Evolutionary conservation across 1,284 basidiomycete genomes (phyloP).

Genomic region (Takashimella koratensis): DNA sequence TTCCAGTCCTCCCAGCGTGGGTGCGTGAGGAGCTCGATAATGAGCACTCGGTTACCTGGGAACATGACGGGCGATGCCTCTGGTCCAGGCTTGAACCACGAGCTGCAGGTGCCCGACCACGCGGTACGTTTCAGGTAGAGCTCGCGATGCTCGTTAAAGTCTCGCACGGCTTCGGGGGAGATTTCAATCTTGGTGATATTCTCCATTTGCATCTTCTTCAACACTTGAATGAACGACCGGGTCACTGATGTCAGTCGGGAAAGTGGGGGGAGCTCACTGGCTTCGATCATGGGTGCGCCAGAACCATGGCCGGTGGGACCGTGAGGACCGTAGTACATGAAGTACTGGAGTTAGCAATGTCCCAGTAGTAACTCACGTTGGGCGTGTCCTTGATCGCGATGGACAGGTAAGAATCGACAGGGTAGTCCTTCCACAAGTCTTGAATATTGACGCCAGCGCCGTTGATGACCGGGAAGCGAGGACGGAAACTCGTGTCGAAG

Average conservation of each 20-base stretch:
- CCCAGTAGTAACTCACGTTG: slow-evolving; percentile 16
- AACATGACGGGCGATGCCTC: slow-evolving; percentile 20
- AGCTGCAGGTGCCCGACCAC: slow-evolving; percentile 26
- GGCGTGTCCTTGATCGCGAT: slow-evolving; percentile 35
- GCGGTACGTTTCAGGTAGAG: slow-evolving; percentile 25
- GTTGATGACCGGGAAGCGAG: slow-evolving; percentile 31
- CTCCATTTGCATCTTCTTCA: slow-evolving; percentile 28
- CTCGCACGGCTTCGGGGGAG: slow-evolving; percentile 24
- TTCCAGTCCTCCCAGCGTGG: slow-evolving; percentile 41
- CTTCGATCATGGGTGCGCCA: slow-evolving; percentile 25
- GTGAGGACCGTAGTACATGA: slow-evolving; percentile 27
- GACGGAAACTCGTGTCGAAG: slow-evolving; percentile 35
- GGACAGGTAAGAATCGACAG: slow-evolving; percentile 31
- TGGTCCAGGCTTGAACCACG: slow-evolving; percentile 27
- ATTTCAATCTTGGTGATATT: slow-evolving; percentile 25
- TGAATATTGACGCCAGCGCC: slow-evolving; percentile 27
- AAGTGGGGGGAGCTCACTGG: slow-evolving; percentile 10
- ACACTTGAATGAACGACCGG: slow-evolving; percentile 14
- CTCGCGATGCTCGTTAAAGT: slow-evolving; percentile 37
- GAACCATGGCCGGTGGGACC: slow-evolving; percentile 29
- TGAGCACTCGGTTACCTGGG: slow-evolving; percentile 19
- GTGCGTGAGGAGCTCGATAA: slow-evolving; percentile 27
- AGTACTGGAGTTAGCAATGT: slow-evolving; percentile 6
- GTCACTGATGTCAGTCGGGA: slow-evolving; percentile 6
- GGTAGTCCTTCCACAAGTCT: slow-evolving; percentile 29